Conservation (phyloP, 2,329 filamentous ascomycete species). For the Lachnellula cervina region DNA sequence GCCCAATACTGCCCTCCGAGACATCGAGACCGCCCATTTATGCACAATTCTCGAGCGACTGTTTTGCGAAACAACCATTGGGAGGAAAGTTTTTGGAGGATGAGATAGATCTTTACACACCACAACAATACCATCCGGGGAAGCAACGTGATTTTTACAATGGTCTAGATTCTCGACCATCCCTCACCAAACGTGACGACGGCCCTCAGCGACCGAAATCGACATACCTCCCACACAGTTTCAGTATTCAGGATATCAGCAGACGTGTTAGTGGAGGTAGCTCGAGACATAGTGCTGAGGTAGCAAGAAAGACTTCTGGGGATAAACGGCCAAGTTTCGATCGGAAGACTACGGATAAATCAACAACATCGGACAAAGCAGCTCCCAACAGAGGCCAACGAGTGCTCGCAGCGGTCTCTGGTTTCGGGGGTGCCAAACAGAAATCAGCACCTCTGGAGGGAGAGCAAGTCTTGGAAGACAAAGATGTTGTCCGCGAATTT, state of each 20-base stretch:
- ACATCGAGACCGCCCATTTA: conserved; percentile 62
- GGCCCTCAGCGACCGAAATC: conserved; percentile 24
- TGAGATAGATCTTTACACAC: conserved; percentile 32
- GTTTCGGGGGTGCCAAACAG: conserved; percentile 49
- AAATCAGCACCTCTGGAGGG: conserved; percentile 33
- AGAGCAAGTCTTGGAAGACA: conserved; percentile 39
- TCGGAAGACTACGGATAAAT: conserved; percentile 20
- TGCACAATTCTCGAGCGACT: conserved; percentile 60
- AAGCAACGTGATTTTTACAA: conserved; percentile 30
- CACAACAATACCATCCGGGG: conserved; percentile 26
- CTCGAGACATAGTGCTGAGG: conserved; percentile 26
- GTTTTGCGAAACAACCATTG: conserved; percentile 35
- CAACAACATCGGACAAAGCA: conserved; percentile 25
- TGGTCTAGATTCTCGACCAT: conserved; percentile 23
- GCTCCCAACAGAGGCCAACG: conserved; percentile 45
- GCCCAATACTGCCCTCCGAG: conserved; percentile 49
- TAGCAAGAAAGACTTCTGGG: conserved; percentile 22
- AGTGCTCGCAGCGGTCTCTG: conserved; percentile 61
- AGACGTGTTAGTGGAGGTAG: conserved; percentile 24
- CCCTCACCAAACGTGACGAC: conserved; percentile 22
- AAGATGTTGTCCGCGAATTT: conserved; percentile 52
- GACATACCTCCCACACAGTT: conserved; percentile 31
- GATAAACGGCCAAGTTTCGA: conserved; percentile 24
- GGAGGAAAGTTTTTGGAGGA: conserved; percentile 33
- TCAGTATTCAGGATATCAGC: conserved; percentile 31